A percentile compares a stretch with the other conserved stretches of the same genome.
These are phyloP conservation scores for Cardamine occulta DNA, from an alignment of 345 rosid genomes.

Conservation along the genomic window DNA sequence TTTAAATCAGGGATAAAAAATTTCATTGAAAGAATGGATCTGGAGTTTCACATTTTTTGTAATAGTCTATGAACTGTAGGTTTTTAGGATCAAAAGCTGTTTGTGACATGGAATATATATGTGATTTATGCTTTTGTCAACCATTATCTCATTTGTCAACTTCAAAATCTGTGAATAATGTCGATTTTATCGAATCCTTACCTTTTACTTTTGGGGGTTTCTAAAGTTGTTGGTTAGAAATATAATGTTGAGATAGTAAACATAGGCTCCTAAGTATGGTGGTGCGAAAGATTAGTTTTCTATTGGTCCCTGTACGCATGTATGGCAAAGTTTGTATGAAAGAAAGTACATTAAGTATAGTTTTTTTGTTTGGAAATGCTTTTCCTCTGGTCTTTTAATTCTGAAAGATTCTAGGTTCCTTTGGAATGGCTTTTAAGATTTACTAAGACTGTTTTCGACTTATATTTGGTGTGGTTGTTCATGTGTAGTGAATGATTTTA, in stretches of 20 bases:
- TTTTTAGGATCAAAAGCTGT: conserved; percentile 10
- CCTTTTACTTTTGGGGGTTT: not conserved
- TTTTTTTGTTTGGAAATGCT: conserved; percentile 6
- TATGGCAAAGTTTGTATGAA: not conserved
- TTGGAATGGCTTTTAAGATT: not conserved
- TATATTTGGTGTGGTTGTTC: not conserved
- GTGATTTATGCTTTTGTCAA: conserved; percentile 16
- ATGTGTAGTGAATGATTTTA: not conserved
- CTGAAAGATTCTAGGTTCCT: not conserved
- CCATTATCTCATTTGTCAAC: not conserved
- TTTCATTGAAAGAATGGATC: conserved; percentile 15
- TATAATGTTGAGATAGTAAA: not conserved
- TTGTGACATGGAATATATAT: not conserved
- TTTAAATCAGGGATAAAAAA: not conserved
- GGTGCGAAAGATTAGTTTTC: not conserved
- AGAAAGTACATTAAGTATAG: not conserved
- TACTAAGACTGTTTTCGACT: not conserved
- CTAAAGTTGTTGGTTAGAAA: not conserved
- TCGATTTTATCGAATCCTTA: not conserved
- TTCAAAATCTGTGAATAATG: not conserved
- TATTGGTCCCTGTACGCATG: not conserved
- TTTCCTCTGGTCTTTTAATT: not conserved
- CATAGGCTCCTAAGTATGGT: not conserved
- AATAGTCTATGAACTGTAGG: not conserved
- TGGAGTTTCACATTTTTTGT: conserved; percentile 21